phyloP scores from a whole-genome alignment of 1,284 basidiomycete genomes.

The Moesziomyces parantarcticus region DNA sequence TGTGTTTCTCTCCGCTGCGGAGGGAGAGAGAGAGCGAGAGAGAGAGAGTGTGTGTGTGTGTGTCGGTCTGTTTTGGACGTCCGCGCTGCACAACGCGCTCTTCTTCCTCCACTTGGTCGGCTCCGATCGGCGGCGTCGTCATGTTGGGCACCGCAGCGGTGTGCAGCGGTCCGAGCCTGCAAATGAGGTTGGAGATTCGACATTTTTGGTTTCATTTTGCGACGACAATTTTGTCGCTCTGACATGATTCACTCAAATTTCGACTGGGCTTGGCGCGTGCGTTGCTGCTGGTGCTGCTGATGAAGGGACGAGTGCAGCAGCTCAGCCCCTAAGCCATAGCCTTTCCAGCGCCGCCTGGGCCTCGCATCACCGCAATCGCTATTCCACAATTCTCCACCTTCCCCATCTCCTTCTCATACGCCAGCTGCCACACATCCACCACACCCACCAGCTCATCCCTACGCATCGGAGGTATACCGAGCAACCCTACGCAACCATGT shows the following conservation, averaged over 20 bases:
- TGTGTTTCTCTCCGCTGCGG: no score
- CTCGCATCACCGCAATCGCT: background rate
- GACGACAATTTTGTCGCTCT: no score
- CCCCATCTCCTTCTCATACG: no score
- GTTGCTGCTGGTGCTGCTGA: background rate
- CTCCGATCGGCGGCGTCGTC: constrained; percentile 16
- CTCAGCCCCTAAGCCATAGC: constrained; percentile 14
- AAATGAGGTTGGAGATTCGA: no score
- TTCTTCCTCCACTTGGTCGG: constrained; percentile 35
- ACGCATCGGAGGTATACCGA: background rate
- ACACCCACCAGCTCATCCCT: no score
- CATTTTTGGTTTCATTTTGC: no score
- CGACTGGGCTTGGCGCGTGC: constrained; percentile 34
- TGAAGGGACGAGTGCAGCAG: background rate
- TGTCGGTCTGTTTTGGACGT: background rate
- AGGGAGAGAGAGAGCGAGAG: no score
- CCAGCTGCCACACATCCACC: background rate
- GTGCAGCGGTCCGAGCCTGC: no score
- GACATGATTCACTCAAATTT: background rate
- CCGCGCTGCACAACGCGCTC: constrained; percentile 9
- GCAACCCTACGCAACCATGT: constrained; percentile 43
- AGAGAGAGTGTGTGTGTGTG: no score
- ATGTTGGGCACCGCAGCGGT: background rate
- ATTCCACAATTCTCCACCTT: background rate
- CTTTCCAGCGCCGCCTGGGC: no score